Evolutionary conservation across 2,329 filamentous ascomycete species (phyloP), one percentile per base, ranked within the genome.

Genomic region (Ophiostoma pallidulum): DNA sequence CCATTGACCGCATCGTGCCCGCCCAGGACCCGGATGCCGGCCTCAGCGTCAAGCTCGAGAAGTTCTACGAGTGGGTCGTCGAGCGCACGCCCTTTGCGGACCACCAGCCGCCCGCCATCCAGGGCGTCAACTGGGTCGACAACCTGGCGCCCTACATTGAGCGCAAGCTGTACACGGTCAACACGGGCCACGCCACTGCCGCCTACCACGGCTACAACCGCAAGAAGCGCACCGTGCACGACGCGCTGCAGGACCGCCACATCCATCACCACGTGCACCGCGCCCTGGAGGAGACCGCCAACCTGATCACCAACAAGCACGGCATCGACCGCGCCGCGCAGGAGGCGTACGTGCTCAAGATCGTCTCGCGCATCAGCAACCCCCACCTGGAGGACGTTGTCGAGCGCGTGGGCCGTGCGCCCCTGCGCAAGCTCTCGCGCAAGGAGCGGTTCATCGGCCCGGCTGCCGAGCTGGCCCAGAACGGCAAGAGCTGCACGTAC

Each of bases 11-110:
- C 52, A 98, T 98, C 63, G 92, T 97, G 20, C 92, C 92, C 13
- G 86, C 88, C 37, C 92, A 97, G 70, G 82, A 88, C 52, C 70
- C 79, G 43, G 71, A 86, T 58, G 78, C 83, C 20, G 89, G 89
- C 48, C 77, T 98, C 38, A 82, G 96, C 61, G 92, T 98, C 56
- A 90, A 84, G 60, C 89, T 98, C 41, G 92, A 98, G 76, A 92
- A 92, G 71, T 98, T 97, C 75, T 96, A 87, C 71, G 92, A 98
- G 73, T 98, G 92, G 92, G 91, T 92, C 33, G 90, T 98, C 44
- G 92, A 98, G 63, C 72, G 80, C 64, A 84, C 80, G 38, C 91
- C 91, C 2, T 96, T 97, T 67, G 75, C 82, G 54, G 78, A 82
- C 54, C 70, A 76, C 53, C 73, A 75, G 46, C 75, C 78, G 57